Percentiles rank a stretch among this genome's conserved stretches.
phyloP scores from a whole-genome alignment of 1,284 basidiomycete genomes.

The Puccinia polysora region DNA sequence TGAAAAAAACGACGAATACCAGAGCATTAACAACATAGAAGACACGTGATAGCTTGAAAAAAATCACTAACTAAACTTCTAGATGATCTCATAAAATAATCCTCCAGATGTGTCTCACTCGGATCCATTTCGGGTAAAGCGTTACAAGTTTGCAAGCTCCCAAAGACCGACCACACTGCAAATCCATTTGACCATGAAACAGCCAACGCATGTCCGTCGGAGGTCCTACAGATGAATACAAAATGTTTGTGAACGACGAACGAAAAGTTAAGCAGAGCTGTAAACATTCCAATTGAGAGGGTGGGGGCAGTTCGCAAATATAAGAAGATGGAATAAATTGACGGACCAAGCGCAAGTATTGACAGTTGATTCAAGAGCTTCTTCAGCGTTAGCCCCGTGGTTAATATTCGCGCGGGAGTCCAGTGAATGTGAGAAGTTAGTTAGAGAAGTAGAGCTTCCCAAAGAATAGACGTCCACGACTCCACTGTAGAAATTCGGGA shows the following conservation, averaged over 20 bases:
- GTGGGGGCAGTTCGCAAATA: too few species aligned
- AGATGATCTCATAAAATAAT: slow-evolving; percentile 48
- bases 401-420: neutral
- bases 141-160: slow-evolving; percentile 71
- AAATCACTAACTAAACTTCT: slow-evolving; percentile 45
- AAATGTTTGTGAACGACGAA: neutral
- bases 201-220: slow-evolving; percentile 95
- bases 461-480: slow-evolving; percentile 19
- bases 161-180: slow-evolving; percentile 86
- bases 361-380: slow-evolving; percentile 6
- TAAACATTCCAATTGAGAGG: neutral
- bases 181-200: slow-evolving; percentile 86
- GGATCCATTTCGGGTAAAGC: slow-evolving; percentile 58
- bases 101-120: slow-evolving; percentile 63
- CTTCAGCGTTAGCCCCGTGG: too few species aligned
- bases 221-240: slow-evolving; percentile 59
- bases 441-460: neutral
- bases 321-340: slow-evolving; percentile 10
- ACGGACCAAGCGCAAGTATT: slow-evolving; percentile 35
- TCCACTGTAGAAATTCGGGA: neutral
- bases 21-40: slow-evolving; percentile 80
- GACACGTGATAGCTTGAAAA: slow-evolving; percentile 62
- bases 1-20: slow-evolving; percentile 52
- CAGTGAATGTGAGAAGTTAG: slow-evolving; percentile 18
- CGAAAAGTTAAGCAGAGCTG: too few species aligned